Evolutionary conservation across 2,329 filamentous ascomycete genomes (phyloP), one percentile per base, ranked within the genome.

Genomic region (Aphanocladium album): DNA sequence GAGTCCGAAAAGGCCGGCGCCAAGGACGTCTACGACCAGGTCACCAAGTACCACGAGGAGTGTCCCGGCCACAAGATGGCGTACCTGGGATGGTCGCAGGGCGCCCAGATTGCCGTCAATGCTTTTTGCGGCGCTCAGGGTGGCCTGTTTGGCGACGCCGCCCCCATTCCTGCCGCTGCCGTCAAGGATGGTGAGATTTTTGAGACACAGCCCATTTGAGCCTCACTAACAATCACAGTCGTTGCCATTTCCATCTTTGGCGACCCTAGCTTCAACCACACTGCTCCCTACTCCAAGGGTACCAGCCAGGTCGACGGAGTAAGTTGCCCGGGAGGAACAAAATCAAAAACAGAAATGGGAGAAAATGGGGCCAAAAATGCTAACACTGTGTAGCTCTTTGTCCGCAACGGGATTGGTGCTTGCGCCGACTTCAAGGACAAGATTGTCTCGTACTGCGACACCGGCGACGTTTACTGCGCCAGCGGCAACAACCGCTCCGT

Each of bases 51-150:
- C 62, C 64, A 66, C 63, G 53, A 66, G 33, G 66, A 66, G 5
- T 79, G 76, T 43, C 75, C 76, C 8, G 63, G 71, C n/a, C 69
- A 67, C 57, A 76, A 77, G 67, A 68, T 79, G 52, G 76, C 74
- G 5, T 64, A 79, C 33, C 52, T 79, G 49, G 76, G 76, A 1
- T 79, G 74, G 62, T 79, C 76, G 2, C 76, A 78, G 72, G 76
- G 76, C 37, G 76, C 75, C 0, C 76, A 79, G 37, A 65, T 78
- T 37, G 61, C 70, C 1, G 65, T 65, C 46, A 74, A 79, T 39
- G 67, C 69, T 8, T 67, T 79, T 47, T 79, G 76, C 63, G 76
- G 76, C 2, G 69, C 69, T 19, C 63, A 65, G 17, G 72, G 70
- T 21, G 64, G 57, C 0, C 50, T 59, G 30, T 75, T 75, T 56